Percentiles rank a stretch among this genome's conserved stretches.
Conservation (phyloP, 75 land plant species). For the Sequoia sempervirens region DNA sequence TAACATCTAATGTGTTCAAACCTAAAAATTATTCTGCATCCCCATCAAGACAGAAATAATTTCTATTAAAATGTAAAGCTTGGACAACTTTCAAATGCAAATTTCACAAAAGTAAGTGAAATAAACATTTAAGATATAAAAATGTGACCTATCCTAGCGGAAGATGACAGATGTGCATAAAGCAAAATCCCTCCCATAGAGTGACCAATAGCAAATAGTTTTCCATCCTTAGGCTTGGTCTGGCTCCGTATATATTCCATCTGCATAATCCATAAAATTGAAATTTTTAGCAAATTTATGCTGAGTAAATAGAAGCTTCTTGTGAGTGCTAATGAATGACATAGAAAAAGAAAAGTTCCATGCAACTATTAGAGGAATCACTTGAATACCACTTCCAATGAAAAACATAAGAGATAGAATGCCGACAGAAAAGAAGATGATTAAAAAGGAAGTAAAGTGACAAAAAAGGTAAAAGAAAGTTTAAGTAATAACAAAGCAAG, state of each 20-base stretch:
- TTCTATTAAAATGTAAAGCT: neutral
- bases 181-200: slow-evolving; percentile 98
- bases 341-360: neutral
- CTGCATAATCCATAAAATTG: slow-evolving; percentile 35
- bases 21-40: neutral
- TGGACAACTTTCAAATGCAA: neutral
- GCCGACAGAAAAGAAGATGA: neutral
- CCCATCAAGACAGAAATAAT: neutral
- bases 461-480: neutral
- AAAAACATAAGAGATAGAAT: neutral
- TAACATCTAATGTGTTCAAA: neutral
- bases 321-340: neutral
- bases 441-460: neutral
- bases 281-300: neutral
- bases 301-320: neutral
- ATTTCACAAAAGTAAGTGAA: neutral
- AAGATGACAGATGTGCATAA: slow-evolving; percentile 74
- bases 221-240: slow-evolving; percentile 78
- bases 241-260: slow-evolving; percentile 73
- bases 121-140: neutral
- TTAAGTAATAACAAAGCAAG: neutral
- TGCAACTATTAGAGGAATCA: neutral
- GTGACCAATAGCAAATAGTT: slow-evolving; percentile 88
- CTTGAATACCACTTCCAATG: neutral
- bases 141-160: slow-evolving; percentile 31